Evolutionary conservation across 305 asterid genomes (phyloP).

Genomic region (Fraxinus dipetala): DNA sequence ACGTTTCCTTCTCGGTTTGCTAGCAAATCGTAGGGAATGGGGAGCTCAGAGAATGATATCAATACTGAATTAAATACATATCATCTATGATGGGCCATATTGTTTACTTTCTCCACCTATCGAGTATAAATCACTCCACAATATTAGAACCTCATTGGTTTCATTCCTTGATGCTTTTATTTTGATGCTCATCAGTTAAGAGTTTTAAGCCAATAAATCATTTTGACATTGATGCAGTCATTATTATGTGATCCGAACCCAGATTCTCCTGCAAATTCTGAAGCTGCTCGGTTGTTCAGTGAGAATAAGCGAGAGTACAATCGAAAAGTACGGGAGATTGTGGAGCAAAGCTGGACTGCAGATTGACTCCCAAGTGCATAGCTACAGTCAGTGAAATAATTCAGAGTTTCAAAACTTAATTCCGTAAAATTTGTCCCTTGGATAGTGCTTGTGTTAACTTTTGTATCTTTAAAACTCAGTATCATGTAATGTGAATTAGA

Average conservation of each 20-base stretch:
- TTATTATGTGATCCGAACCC: slow-evolving; percentile 20
- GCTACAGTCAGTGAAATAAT: neutral
- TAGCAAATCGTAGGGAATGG: too few relatives aligned
- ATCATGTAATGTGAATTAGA: slow-evolving; percentile 24
- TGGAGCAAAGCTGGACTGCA: slow-evolving; percentile 29
- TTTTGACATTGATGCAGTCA: slow-evolving; percentile 5
- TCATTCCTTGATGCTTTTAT: too few relatives aligned
- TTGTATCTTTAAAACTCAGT: slow-evolving; percentile 23
- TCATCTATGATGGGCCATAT: too few relatives aligned
- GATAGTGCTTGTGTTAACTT: neutral
- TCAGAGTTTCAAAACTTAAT: neutral
- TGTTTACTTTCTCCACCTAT: too few relatives aligned
- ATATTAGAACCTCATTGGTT: too few relatives aligned
- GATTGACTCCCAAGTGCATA: slow-evolving; percentile 8
- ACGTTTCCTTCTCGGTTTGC: too few relatives aligned
- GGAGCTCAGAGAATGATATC: too few relatives aligned
- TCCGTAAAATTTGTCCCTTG: slow-evolving; percentile 5
- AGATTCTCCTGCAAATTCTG: slow-evolving; percentile 26
- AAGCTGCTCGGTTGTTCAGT: slow-evolving; percentile 53
- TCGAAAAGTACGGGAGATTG: slow-evolving; percentile 22
- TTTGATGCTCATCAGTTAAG: too few relatives aligned
- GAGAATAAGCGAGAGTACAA: slow-evolving; percentile 27
- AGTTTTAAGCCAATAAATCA: neutral
- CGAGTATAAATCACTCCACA: too few relatives aligned
- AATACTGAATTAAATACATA: too few relatives aligned